Percentiles rank a stretch among this genome's conserved stretches.
Evolutionary conservation across 306 rosid genomes (phyloP).

Genomic region (Dryas drummondii): DNA sequence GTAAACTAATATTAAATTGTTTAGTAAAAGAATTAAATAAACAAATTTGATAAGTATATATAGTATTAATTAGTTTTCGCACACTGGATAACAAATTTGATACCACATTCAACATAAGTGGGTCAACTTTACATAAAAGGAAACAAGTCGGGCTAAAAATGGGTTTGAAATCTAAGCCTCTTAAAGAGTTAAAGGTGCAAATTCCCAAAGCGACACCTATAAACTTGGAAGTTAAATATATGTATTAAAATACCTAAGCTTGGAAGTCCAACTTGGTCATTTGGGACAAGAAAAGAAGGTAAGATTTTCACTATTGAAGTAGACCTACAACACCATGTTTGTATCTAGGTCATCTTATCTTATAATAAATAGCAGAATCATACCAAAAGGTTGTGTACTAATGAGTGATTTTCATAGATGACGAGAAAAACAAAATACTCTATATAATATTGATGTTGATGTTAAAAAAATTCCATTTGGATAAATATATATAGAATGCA

Average conservation of each 20-base stretch:
- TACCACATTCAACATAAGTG: too few species aligned
- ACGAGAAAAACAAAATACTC: too few species aligned
- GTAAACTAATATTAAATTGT: too few species aligned
- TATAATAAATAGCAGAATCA: too few species aligned
- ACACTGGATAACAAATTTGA: too few species aligned
- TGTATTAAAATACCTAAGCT: neutral
- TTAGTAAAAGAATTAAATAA: too few species aligned
- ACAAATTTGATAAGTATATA: too few species aligned
- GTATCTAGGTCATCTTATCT: constrained; percentile 10
- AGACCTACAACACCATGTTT: constrained; percentile 19
- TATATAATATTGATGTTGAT: neutral
- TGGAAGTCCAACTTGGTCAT: constrained; percentile 26
- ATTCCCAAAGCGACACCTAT: neutral
- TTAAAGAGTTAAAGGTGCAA: neutral
- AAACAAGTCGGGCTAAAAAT: neutral
- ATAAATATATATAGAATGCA: neutral
- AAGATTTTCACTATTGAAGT: neutral
- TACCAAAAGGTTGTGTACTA: too few species aligned
- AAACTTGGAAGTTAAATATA: constrained; percentile 29
- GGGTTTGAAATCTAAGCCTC: too few species aligned
- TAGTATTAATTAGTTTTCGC: too few species aligned
- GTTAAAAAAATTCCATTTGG: neutral
- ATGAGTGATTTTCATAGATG: neutral
- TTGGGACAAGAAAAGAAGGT: neutral
- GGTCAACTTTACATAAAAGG: too few species aligned